Conservation (phyloP, 2,329 filamentous ascomycete species). For the Boeremia lycopersici region DNA sequence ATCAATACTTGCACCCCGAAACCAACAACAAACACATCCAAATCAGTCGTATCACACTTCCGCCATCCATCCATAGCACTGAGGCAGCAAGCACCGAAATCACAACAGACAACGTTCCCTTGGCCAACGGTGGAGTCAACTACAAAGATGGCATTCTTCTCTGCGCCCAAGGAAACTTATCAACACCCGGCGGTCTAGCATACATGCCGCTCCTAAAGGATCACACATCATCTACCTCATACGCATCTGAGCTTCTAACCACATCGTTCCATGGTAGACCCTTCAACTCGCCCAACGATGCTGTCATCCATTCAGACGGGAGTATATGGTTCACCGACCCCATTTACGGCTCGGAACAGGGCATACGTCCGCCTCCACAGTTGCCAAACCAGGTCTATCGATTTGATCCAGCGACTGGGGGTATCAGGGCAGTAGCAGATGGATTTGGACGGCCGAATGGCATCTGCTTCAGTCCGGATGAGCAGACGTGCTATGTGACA, state of each 20-base stretch:
- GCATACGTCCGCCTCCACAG: slow-evolving; percentile 28
- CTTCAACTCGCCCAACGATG: slow-evolving; percentile 51
- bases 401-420: slow-evolving; percentile 46
- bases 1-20: slow-evolving; percentile 29
- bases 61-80: slow-evolving; percentile 3
- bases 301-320: slow-evolving; percentile 47
- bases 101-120: slow-evolving; percentile 9
- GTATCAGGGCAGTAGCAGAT: slow-evolving; percentile 48
- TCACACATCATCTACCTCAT: slow-evolving; percentile 2
- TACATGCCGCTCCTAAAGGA: slow-evolving; percentile 36
- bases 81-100: slow-evolving; percentile 12
- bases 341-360: slow-evolving; percentile 30
- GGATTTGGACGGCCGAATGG: slow-evolving; percentile 50
- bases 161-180: slow-evolving; percentile 42
- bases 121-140: slow-evolving; percentile 40
- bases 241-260: slow-evolving; percentile 37
- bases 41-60: slow-evolving; percentile 22
- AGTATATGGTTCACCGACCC: slow-evolving; percentile 57
- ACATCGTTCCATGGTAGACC: slow-evolving; percentile 52
- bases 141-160: slow-evolving; percentile 40
- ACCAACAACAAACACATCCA: slow-evolving; percentile 25
- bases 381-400: slow-evolving; percentile 45
- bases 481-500: slow-evolving; percentile 50
- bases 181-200: slow-evolving; percentile 36
- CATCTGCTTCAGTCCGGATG: slow-evolving; percentile 51